These are phyloP conservation scores for Penicillium hesseltinei DNA, from an alignment of 2,329 filamentous ascomycete genomes.

Conservation along the genomic window DNA sequence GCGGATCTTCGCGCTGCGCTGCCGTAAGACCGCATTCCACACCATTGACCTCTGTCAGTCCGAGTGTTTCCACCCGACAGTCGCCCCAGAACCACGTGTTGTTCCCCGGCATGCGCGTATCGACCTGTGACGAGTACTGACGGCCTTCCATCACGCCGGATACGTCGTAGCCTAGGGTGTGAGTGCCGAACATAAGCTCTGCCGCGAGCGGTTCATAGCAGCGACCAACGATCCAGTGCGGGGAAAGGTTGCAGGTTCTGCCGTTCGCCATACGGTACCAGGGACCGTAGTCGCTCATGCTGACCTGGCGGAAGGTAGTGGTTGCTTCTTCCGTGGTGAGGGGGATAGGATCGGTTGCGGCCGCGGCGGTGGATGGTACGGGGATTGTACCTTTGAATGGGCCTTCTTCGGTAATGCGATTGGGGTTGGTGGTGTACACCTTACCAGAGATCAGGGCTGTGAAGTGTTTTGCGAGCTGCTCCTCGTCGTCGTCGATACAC, in stretches of 20 bases:
- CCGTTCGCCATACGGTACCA: slow-evolving; percentile 54
- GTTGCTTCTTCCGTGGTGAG: slow-evolving; percentile 36
- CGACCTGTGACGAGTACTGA: slow-evolving; percentile 45
- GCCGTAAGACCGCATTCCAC: slow-evolving; percentile 51
- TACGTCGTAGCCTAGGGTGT: slow-evolving; percentile 47
- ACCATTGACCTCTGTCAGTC: slow-evolving; percentile 55
- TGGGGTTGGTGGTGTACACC: slow-evolving; percentile 41
- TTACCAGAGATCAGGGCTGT: slow-evolving; percentile 51
- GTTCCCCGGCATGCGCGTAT: slow-evolving; percentile 49
- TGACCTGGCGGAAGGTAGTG: slow-evolving; percentile 38
- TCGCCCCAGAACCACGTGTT: slow-evolving; percentile 60
- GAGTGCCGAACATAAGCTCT: slow-evolving; percentile 43
- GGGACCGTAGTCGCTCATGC: slow-evolving; percentile 47
- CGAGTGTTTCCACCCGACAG: slow-evolving; percentile 55
- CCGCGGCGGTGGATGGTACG: neutral
- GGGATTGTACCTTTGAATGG: slow-evolving; percentile 2
- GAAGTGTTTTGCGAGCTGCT: slow-evolving; percentile 47
- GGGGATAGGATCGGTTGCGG: slow-evolving; percentile 11
- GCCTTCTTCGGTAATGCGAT: slow-evolving; percentile 24
- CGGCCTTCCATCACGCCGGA: slow-evolving; percentile 48
- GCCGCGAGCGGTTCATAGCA: slow-evolving; percentile 54
- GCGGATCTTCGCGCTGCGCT: slow-evolving; percentile 42
- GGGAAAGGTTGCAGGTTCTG: slow-evolving; percentile 48
- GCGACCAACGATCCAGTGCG: slow-evolving; percentile 54
- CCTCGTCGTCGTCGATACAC: slow-evolving; percentile 50